These are phyloP conservation scores for Boletales sp. DNA, from an alignment of 768 basidiomycete species.

Conservation along the genomic window DNA sequence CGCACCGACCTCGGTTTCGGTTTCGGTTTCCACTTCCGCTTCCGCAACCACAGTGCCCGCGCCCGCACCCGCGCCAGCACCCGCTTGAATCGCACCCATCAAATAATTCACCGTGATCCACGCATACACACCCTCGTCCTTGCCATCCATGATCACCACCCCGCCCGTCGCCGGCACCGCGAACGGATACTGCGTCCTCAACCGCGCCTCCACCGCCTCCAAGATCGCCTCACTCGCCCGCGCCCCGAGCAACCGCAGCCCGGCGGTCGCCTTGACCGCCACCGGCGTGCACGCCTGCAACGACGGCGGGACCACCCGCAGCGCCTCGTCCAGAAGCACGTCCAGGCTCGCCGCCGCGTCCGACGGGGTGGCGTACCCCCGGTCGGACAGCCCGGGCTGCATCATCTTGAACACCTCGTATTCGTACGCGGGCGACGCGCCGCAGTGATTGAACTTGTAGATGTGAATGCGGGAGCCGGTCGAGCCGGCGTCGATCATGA, in stretches of 20 bases:
- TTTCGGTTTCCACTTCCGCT: too few relatives aligned
- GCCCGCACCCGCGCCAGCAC: too few relatives aligned
- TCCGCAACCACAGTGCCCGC: conserved; percentile 14
- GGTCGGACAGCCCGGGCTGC: conserved; percentile 75
- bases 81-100: conserved; percentile 62
- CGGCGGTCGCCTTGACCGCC: conserved; percentile 92
- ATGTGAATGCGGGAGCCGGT: conserved; percentile 97
- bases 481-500: conserved; percentile 98
- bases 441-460: conserved; percentile 97
- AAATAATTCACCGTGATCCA: conserved; percentile 99
- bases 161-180: conserved; percentile 53
- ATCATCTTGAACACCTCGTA: conserved; percentile 90
- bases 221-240: conserved; percentile 68
- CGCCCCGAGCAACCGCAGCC: conserved; percentile 68
- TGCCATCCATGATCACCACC: conserved; percentile 91
- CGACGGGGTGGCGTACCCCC: conserved; percentile 42
- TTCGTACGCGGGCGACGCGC: conserved; percentile 71
- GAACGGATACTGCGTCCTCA: conserved; percentile 68
- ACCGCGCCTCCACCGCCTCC: conserved; percentile 59
- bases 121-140: conserved; percentile 96
- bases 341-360: conserved; percentile 80
- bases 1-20: conserved; percentile 25
- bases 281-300: conserved; percentile 74
- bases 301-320: conserved; percentile 66
- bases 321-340: conserved; percentile 74